Conservation (phyloP, 2,329 filamentous ascomycete genomes). For the Blastomyces parvus region DNA sequence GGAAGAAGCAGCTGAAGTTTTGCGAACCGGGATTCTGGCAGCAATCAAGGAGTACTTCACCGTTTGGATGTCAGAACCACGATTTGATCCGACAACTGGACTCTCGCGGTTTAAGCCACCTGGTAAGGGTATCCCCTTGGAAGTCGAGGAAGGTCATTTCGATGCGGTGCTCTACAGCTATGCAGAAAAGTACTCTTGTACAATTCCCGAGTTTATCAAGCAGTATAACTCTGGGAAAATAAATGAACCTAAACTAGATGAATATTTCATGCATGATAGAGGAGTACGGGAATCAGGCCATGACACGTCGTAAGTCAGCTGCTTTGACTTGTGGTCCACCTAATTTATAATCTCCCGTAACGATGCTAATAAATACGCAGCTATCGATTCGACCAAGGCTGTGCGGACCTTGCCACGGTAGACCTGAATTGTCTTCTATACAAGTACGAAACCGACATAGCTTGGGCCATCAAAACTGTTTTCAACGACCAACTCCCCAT, state of each 20-base stretch:
- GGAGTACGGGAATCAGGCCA: conserved; percentile 82
- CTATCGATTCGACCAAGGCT: conserved; percentile 70
- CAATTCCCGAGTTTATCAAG: conserved; percentile 63
- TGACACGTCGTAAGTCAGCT: conserved; percentile 52
- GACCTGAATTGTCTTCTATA: conserved; percentile 81
- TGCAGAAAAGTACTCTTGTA: conserved; percentile 63
- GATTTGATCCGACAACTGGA: conserved; percentile 60
- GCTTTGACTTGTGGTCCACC: not conserved
- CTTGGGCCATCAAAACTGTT: conserved; percentile 62
- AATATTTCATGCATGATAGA: conserved; percentile 79
- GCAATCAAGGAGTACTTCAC: conserved; percentile 82
- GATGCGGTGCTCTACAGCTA: conserved; percentile 64
- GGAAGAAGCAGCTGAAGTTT: conserved; percentile 60
- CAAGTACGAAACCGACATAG: conserved; percentile 82
- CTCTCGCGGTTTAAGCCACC: conserved; percentile 66
- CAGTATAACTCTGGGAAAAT: conserved; percentile 69
- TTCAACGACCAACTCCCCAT: conserved; percentile 65
- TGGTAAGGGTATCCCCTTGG: conserved; percentile 68
- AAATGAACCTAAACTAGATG: conserved; percentile 67
- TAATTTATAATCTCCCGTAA: not conserved
- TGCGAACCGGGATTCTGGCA: conserved; percentile 62
- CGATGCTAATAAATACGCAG: not conserved
- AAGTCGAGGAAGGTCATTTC: conserved; percentile 71
- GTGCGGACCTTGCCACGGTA: conserved; percentile 70
- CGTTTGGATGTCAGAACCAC: conserved; percentile 64